These are phyloP conservation scores for Smallanthus sonchifolius DNA, from an alignment of 129 eudicot species.

Conservation along the genomic window DNA sequence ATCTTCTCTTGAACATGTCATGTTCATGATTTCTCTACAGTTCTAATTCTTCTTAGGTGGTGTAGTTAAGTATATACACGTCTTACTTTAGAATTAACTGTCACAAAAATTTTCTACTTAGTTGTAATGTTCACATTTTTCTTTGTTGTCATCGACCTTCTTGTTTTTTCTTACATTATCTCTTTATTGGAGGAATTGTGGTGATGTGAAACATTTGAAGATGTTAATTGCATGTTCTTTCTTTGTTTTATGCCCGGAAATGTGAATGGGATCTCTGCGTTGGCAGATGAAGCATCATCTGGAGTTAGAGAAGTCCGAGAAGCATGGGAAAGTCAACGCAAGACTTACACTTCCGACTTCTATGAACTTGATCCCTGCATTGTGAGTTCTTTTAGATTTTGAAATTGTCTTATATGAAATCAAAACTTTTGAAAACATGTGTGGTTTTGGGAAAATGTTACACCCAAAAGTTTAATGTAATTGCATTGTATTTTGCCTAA, in stretches of 20 bases:
- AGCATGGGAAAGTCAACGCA: conserved; percentile 91
- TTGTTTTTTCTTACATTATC: not conserved
- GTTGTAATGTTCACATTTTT: not conserved
- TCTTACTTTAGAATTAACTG: not conserved
- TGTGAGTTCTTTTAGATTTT: conserved; percentile 39
- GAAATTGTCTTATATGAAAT: not conserved
- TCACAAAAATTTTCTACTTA: not conserved
- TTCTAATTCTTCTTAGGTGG: not conserved
- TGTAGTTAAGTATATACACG: not conserved
- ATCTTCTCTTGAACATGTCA: not conserved
- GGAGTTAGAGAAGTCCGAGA: conserved; percentile 69
- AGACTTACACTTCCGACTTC: conserved; percentile 77
- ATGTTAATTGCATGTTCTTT: not conserved
- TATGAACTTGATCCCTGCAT: conserved; percentile 76
- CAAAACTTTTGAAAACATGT: not conserved
- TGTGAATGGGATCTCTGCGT: conserved; percentile 2
- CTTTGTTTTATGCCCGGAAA: not conserved
- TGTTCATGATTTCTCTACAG: not conserved
- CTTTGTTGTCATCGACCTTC: not conserved
- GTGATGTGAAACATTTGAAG: not conserved
- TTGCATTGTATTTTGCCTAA: not conserved
- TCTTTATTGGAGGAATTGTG: not conserved
- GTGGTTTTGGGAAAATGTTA: not conserved
- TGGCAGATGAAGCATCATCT: conserved; percentile 65
- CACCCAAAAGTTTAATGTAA: not conserved